Evolutionary conservation across 345 rosid species (phyloP).

Genomic region (Laguncularia racemosa): DNA sequence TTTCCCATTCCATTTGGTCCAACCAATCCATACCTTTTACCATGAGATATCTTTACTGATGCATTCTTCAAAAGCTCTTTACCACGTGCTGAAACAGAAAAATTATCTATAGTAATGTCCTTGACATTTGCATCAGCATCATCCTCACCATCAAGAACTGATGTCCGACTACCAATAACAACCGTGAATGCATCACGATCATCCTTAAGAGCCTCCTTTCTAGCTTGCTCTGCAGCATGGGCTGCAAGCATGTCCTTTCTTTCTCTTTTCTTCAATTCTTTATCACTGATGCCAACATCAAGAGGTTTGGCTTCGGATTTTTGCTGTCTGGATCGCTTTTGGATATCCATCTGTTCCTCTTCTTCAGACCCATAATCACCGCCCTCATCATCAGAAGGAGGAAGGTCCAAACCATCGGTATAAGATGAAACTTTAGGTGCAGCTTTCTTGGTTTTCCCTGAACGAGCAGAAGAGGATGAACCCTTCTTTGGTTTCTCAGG

Average conservation of each 20-base stretch:
- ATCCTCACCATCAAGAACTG: conserved; percentile 87
- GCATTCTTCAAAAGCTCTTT: conserved; percentile 87
- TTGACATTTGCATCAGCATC: conserved; percentile 87
- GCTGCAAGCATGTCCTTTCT: conserved; percentile 59
- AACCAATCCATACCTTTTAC: conserved; percentile 90
- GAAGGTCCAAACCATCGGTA: conserved; percentile 79
- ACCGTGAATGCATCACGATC: conserved; percentile 96
- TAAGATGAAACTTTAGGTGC: conserved; percentile 49
- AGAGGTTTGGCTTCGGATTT: conserved; percentile 45
- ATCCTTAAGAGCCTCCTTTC: conserved; percentile 75
- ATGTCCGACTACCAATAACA: conserved; percentile 77
- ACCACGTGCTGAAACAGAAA: conserved; percentile 92
- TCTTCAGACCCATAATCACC: conserved; percentile 38
- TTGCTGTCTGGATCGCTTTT: conserved; percentile 30
- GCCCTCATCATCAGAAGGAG: conserved; percentile 83
- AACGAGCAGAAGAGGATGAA: conserved; percentile 27
- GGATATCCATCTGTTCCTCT: conserved; percentile 28
- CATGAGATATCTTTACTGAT: conserved; percentile 86
- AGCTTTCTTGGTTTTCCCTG: conserved; percentile 42
- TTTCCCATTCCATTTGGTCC: conserved; percentile 98
- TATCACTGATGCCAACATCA: conserved; percentile 53
- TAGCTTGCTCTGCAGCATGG: conserved; percentile 46
- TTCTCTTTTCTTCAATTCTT: conserved; percentile 79
- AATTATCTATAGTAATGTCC: conserved; percentile 73
- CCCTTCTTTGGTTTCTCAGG: conserved; percentile 69